phyloP scores from a whole-genome alignment of 768 basidiomycete genomes.

The Auricularia sp. region DNA sequence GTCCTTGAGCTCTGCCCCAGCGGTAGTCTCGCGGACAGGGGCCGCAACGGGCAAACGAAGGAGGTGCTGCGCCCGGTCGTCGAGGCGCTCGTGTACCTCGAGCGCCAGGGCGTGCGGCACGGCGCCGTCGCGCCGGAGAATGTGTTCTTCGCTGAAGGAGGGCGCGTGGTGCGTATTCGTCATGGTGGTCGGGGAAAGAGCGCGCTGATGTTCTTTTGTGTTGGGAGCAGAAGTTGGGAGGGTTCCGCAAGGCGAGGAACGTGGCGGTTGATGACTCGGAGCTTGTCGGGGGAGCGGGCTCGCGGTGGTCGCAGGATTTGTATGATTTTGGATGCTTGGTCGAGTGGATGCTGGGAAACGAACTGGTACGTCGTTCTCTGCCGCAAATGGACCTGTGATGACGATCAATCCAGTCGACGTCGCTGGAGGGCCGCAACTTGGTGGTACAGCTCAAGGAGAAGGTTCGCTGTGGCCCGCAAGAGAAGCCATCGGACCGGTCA shows the following conservation, averaged over 20 bases:
- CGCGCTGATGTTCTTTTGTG: too few relatives aligned
- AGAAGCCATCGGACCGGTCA: too few relatives aligned
- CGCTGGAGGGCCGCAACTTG: too few relatives aligned
- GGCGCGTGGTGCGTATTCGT: conserved; percentile 27
- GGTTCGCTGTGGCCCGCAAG: too few relatives aligned
- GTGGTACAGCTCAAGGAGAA: too few relatives aligned
- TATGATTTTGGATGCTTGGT: background rate
- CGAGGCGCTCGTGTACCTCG: conserved; percentile 35
- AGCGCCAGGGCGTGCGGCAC: conserved; percentile 33
- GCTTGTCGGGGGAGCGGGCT: conserved; percentile 24
- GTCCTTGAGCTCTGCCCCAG: conserved; percentile 36
- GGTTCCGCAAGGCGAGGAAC: background rate
- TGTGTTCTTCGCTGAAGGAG: conserved; percentile 30
- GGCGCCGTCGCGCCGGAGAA: conserved; percentile 31
- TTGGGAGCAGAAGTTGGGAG: background rate
- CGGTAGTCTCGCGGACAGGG: conserved; percentile 23
- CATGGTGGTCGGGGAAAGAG: background rate
- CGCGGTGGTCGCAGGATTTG: background rate
- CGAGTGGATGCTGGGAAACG: background rate
- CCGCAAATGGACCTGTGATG: background rate
- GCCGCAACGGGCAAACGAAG: conserved; percentile 11
- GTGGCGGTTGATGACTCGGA: conserved; percentile 11
- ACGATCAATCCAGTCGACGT: background rate
- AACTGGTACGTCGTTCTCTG: background rate
- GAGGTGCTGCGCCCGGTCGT: conserved; percentile 27